Evolutionary conservation across 108 stramenopile species (phyloP).

Genomic region (Epipyxis sp.): DNA sequence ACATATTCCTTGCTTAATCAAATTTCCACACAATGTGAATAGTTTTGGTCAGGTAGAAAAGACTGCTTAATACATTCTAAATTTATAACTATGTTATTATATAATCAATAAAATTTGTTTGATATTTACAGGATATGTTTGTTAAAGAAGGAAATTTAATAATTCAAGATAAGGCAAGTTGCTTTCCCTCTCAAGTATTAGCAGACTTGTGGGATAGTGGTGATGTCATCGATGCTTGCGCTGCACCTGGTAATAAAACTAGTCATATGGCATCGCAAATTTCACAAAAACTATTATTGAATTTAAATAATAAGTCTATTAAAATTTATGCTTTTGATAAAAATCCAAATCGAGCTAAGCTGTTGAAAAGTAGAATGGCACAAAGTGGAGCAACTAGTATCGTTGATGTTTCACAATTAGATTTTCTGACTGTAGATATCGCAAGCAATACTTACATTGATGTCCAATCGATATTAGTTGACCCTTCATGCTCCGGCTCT

Average conservation of each 20-base stretch:
- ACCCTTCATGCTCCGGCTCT: conserved; percentile 97
- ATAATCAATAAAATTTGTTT: background rate
- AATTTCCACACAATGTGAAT: conserved; percentile 44
- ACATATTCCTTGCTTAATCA: conserved; percentile 48
- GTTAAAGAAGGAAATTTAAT: conserved; percentile 56
- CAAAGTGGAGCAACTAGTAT: conserved; percentile 44
- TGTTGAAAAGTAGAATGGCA: conserved; percentile 66
- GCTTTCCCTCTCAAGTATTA: conserved; percentile 89
- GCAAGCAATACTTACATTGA: conserved; percentile 39
- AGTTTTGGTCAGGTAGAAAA: background rate
- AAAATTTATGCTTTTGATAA: conserved; percentile 85
- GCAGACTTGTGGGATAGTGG: conserved; percentile 46
- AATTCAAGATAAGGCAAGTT: conserved; percentile 86
- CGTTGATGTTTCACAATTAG: conserved; percentile 61
- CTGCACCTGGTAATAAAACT: conserved; percentile 98
- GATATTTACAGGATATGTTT: background rate
- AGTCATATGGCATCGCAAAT: conserved; percentile 88
- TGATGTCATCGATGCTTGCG: conserved; percentile 91
- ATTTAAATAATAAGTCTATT: background rate
- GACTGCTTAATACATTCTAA: background rate
- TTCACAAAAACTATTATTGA: conserved; percentile 7
- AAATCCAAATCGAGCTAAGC: conserved; percentile 61
- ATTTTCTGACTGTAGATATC: conserved; percentile 76
- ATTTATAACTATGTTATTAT: background rate
- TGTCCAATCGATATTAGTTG: conserved; percentile 79